Base-by-base conservation (phyloP, 1,284 basidiomycete genomes). In the Cutaneotrichosporon mucoides region DNA sequence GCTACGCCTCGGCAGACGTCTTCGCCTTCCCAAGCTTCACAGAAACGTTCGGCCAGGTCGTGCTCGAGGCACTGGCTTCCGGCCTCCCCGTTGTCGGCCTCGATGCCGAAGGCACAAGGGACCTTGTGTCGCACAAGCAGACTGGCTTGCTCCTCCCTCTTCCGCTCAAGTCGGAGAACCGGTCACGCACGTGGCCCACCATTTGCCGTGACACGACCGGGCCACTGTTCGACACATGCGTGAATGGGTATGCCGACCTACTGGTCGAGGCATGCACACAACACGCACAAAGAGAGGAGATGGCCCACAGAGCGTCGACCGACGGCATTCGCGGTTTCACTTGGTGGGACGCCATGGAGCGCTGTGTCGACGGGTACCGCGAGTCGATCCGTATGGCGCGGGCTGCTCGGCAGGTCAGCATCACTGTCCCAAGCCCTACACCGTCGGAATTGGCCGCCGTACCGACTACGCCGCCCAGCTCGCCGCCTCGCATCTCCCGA, bases 1-100 rank as follows among this genome's bases (percentile, higher is more conserved):
- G 75, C 56, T 84, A 82, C 65, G 83, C 83, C 0, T 79, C 76
- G n/a, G 81, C 81, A 12, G 82, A 82, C 68, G 72, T 84, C 10
- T 84, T 84, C 65, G 82, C 79, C 5, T 83, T 83, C 65, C 83
- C 83, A 0, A 76, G 72, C 41, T 82, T 81, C 63, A 82, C 81
- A n/a, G 81, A 82, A 74, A 84, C 82, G 2, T 83, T 83, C 58
- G 79, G 83, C 5, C 83, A 84, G 65, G 83, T 84, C 49, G 82
- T 84, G 3, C 71, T 83, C 12, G 83, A 84, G 64, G 82, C 82
- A 8, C 73, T 84, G 2, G 82, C 83, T 0, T 81, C 79, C 2
- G 83, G 83, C 0, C 66, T 84, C 68, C 83, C 83, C 0, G 83
- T 84, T 11, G 76, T 84, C 8, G 83, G 83, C 1, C 72, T 84